Conservation (phyloP, 2,329 filamentous ascomycete genomes). For the Phaeosphaeria sp. region DNA sequence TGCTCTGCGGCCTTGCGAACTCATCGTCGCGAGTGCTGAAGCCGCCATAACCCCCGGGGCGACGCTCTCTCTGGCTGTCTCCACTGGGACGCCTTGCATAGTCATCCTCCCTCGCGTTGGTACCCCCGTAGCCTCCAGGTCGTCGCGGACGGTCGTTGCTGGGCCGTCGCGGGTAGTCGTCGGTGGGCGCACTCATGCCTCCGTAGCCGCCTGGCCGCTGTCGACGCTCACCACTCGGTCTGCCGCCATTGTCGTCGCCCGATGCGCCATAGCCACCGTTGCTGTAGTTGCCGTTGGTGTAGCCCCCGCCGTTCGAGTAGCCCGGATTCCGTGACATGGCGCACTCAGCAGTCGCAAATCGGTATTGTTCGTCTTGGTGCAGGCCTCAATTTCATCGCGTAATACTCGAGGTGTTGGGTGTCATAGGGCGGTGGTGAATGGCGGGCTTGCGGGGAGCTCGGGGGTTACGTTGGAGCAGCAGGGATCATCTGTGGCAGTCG, state of each 20-base stretch:
- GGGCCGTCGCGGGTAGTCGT: constrained; percentile 7
- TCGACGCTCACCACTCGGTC: constrained; percentile 38
- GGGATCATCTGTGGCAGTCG: constrained; percentile 17
- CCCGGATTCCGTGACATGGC: constrained; percentile 48
- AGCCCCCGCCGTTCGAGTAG: constrained; percentile 40
- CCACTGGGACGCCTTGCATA: constrained; percentile 23
- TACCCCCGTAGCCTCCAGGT: constrained; percentile 23
- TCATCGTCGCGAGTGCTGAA: constrained; percentile 38
- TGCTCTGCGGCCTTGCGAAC: constrained; percentile 27
- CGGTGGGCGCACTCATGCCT: constrained; percentile 24
- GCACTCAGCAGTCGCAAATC: constrained; percentile 12
- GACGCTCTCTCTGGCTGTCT: constrained; percentile 33
- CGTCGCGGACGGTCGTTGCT: constrained; percentile 13
- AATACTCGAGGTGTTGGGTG: constrained; percentile 13
- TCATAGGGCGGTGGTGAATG: constrained; percentile 10
- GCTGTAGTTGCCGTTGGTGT: constrained; percentile 42
- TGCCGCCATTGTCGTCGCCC: constrained; percentile 22
- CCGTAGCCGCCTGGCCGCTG: constrained; percentile 43
- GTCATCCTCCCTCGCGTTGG: constrained; percentile 12
- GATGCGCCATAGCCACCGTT: constrained; percentile 23
- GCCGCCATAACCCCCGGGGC: constrained; percentile 34
- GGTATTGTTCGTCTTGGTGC: constrained; percentile 5
- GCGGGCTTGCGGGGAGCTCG: constrained; percentile 35
- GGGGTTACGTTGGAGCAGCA: constrained; percentile 25
- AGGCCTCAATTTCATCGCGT: constrained; percentile 21